Evolutionary conservation across 208 protist genomes (phyloP), one percentile per base, ranked within the genome.

Genomic region (Trypanosoma mega): DNA sequence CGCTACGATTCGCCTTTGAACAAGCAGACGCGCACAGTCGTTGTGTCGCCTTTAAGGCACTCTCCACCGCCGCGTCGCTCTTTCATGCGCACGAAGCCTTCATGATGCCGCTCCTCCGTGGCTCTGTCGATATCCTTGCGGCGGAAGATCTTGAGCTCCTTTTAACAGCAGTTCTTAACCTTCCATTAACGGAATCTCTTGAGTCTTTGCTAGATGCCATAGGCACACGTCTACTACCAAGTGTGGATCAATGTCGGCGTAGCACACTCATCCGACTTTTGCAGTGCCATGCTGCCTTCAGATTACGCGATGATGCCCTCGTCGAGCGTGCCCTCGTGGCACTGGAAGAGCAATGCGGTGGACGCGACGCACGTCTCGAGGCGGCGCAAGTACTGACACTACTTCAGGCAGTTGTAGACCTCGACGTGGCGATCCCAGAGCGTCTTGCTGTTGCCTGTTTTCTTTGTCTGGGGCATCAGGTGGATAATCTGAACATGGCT

Each of bases 211-310:
- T 96, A 44, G 90, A 96, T 56, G 71, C 78, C 20, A 77, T 96
- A 18, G 85, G 78, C 29, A 93, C 80, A 3, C 82, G 82, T 1
- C 52, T 96, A 37, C 51, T 92, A 26, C 49, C 63, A 11, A 64
- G 71, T 36, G 39, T 91, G 4, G 67, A 72, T 26, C 84, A 91
- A 53, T 91, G 86, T 63, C 63, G 72, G 5, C 80, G 79, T 31
- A 93, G 86, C 62, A 85, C 85, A 8, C 56, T 92, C 1, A 78
- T 96, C 33, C 85, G 90, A 0, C 57, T 93, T 12, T 51, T 96
- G 29, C 90, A 92, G 72, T 93, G 86, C 56, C 80, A 89, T 58
- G 72, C 82, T 27, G 39, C 60, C 30, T 87, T 89, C 46, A 29
- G 49, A 43, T 41, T 96, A 11, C 31, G 56, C 26, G 76, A 91